A percentile compares a stretch with the other conserved stretches of the same genome.
phyloP scores from a whole-genome alignment of 495 filamentous ascomycete species.

The Hypoxylon trugodes region DNA sequence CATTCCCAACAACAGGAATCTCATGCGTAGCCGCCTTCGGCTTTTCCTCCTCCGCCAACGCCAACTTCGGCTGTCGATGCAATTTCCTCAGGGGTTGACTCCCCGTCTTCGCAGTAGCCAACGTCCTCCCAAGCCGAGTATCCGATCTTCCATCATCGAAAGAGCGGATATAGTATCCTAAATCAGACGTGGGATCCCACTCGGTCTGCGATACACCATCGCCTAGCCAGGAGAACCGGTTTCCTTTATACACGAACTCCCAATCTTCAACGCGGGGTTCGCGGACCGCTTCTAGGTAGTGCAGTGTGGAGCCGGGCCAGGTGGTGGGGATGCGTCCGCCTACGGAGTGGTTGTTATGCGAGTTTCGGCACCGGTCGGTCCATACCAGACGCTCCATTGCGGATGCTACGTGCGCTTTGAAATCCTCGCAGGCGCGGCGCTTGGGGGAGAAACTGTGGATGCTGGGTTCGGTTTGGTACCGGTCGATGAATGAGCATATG shows the following conservation, averaged over 20 bases:
- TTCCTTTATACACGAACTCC: conserved; percentile 53
- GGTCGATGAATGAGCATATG: conserved; percentile 54
- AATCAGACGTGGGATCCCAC: conserved; percentile 42
- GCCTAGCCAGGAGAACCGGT: conserved; percentile 59
- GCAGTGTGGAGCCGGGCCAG: conserved; percentile 55
- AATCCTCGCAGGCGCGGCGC: conserved; percentile 49
- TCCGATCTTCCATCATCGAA: conserved; percentile 19
- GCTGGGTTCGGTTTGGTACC: conserved; percentile 55
- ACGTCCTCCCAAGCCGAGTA: conserved; percentile 2
- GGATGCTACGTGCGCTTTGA: conserved; percentile 50
- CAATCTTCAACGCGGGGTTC: conserved; percentile 60
- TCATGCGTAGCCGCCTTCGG: background rate
- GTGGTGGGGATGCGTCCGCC: conserved; percentile 55
- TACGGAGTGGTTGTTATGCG: conserved; percentile 55
- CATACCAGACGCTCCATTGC: conserved; percentile 56
- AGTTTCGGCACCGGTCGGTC: conserved; percentile 56
- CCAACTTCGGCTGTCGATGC: conserved; percentile 14
- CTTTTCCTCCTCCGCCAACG: conserved; percentile 5
- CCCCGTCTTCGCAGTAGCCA: conserved; percentile 11
- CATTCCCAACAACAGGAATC: conserved; percentile 1
- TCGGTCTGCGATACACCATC: conserved; percentile 53
- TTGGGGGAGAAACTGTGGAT: conserved; percentile 57
- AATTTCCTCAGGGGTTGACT: conserved; percentile 9
- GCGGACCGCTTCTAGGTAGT: conserved; percentile 62
- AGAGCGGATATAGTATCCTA: conserved; percentile 41